phyloP scores from a whole-genome alignment of 2,329 filamentous ascomycete genomes.

The Venturia aucupariae region DNA sequence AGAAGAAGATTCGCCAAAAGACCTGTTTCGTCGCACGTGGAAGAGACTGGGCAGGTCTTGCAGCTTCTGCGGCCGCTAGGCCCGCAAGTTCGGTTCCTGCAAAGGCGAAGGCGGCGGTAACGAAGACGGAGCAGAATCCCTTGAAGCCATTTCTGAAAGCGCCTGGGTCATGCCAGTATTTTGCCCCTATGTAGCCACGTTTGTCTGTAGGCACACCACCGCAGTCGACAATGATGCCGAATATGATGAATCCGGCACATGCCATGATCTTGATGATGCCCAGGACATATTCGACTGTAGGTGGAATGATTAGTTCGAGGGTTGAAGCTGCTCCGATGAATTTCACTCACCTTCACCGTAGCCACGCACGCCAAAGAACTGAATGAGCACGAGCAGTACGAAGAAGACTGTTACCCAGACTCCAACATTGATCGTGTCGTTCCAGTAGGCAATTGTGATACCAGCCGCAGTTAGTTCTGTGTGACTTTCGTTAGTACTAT shows the following conservation, averaged over 20 bases:
- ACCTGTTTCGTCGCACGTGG: conserved; percentile 37
- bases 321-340: conserved; percentile 25
- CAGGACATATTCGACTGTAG: conserved; percentile 47
- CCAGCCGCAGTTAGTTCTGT: conserved; percentile 35
- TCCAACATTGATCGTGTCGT: conserved; percentile 23
- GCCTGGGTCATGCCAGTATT: conserved; percentile 47
- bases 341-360: conserved; percentile 33
- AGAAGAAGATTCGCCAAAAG: conserved; percentile 39
- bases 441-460: conserved; percentile 31
- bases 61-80: conserved; percentile 49
- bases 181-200: conserved; percentile 50
- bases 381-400: conserved; percentile 29
- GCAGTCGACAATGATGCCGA: conserved; percentile 51
- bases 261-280: conserved; percentile 49
- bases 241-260: conserved; percentile 54
- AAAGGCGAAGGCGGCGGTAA: conserved; percentile 55
- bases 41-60: conserved; percentile 43
- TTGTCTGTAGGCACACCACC: conserved; percentile 49
- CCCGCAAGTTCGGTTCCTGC: conserved; percentile 54
- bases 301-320: conserved; percentile 13
- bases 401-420: conserved; percentile 31
- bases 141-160: conserved; percentile 52
- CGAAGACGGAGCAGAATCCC: conserved; percentile 54
- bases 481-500: conserved; percentile 22
- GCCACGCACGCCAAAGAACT: conserved; percentile 30